These are phyloP conservation scores for Zelopaecilomyces penicillatus DNA, from an alignment of 2,329 filamentous ascomycete species.

Conservation along the genomic window DNA sequence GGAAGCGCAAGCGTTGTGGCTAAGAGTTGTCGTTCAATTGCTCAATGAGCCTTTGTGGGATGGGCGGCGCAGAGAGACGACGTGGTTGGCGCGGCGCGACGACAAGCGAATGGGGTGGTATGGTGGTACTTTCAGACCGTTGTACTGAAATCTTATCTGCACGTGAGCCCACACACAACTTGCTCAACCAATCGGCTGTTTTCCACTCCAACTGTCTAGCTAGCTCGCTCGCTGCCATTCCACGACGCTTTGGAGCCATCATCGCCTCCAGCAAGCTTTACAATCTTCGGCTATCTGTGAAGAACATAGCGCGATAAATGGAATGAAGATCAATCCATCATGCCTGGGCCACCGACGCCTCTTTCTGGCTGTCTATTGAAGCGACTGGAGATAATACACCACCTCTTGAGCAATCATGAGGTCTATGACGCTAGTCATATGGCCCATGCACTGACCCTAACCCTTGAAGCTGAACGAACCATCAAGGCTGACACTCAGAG, in stretches of 20 bases:
- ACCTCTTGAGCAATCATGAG: constrained; percentile 12
- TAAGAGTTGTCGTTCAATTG: too few relatives aligned
- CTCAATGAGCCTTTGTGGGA: too few relatives aligned
- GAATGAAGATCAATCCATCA: constrained; percentile 3
- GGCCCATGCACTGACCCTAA: constrained; percentile 17
- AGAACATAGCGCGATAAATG: not conserved
- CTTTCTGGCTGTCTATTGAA: constrained; percentile 22
- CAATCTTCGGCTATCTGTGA: not conserved
- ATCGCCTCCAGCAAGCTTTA: not conserved
- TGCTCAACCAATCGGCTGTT: constrained; percentile 17
- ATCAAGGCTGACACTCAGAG: constrained; percentile 8
- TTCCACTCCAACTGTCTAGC: constrained; percentile 9
- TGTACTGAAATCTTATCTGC: constrained; percentile 10
- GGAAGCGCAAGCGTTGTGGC: too few relatives aligned
- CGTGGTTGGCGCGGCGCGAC: constrained; percentile 14
- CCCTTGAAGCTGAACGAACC: constrained; percentile 18
- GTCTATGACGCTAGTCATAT: constrained; percentile 15
- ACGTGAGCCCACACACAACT: constrained; percentile 6
- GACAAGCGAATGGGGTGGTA: constrained; percentile 7
- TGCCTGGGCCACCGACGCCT: constrained; percentile 21
- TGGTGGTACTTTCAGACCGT: not conserved
- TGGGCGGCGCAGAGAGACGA: not conserved
- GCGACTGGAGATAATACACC: constrained; percentile 18
- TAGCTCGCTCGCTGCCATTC: not conserved
- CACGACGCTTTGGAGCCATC: not conserved